A percentile compares a stretch with the other conserved stretches of the same genome.
Conservation (phyloP, 345 rosid genomes). For the Populus euphratica region DNA sequence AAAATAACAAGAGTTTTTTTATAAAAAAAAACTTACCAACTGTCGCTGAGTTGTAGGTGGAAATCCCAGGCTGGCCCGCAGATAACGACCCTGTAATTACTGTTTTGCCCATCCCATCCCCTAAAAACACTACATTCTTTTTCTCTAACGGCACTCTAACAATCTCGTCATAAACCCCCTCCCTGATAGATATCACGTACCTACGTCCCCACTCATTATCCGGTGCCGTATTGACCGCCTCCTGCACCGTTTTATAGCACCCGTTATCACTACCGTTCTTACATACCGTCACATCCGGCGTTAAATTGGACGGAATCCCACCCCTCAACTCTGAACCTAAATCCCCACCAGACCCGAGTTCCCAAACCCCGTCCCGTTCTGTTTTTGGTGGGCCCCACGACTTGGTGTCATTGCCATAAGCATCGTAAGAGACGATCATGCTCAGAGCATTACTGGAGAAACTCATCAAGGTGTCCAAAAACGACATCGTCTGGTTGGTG, state of each 20-base stretch:
- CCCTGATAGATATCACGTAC: constrained; percentile 60
- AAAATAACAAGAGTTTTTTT: background rate
- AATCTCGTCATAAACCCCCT: constrained; percentile 69
- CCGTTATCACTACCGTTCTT: constrained; percentile 29
- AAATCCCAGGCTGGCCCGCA: constrained; percentile 55
- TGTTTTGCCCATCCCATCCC: constrained; percentile 87
- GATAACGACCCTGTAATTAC: constrained; percentile 62
- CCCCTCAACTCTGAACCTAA: constrained; percentile 14
- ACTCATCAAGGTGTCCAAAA: constrained; percentile 40
- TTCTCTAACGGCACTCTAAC: constrained; percentile 75
- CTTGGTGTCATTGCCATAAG: constrained; percentile 39
- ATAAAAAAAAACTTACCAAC: constrained; percentile 45
- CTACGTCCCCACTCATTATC: constrained; percentile 26
- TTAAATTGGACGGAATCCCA: constrained; percentile 43
- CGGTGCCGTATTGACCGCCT: constrained; percentile 78
- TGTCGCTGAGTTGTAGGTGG: constrained; percentile 74
- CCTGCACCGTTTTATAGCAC: constrained; percentile 64
- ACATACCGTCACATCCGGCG: constrained; percentile 68
- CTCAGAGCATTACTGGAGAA: constrained; percentile 67
- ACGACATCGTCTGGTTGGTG: constrained; percentile 58
- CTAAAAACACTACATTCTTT: constrained; percentile 71
- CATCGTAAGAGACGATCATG: constrained; percentile 62
- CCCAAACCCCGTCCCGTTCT: constrained; percentile 64
- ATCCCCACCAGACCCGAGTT: constrained; percentile 3
- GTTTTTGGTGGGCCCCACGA: constrained; percentile 67